Conservation (phyloP, 768 basidiomycete genomes). For the Pholiota conissans region DNA sequence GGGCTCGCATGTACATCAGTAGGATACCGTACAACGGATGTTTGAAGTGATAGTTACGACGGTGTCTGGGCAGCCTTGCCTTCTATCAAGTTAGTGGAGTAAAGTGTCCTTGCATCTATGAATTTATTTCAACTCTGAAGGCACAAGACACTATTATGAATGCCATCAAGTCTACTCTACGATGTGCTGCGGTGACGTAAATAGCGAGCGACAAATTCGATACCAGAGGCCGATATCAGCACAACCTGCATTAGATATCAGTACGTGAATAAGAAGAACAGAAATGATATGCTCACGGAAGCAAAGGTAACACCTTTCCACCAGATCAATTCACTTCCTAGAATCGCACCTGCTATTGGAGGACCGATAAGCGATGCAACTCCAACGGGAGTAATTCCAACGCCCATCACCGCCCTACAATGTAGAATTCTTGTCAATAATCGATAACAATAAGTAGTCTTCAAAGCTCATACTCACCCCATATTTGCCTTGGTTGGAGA, state of each 20-base stretch:
- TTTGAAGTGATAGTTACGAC: too few species aligned
- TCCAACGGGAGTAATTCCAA: conserved; percentile 5
- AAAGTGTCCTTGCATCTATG: too few species aligned
- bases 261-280: too few species aligned
- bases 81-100: too few species aligned
- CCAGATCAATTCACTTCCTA: conserved; percentile 10
- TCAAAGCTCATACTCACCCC: not conserved
- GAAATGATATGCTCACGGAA: too few species aligned
- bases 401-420: conserved; percentile 5
- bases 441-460: not conserved
- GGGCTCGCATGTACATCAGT: too few species aligned
- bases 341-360: conserved; percentile 7
- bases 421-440: not conserved
- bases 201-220: not conserved
- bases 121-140: too few species aligned
- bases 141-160: too few species aligned
- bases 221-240: not conserved
- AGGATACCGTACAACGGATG: too few species aligned
- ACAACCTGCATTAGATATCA: not conserved
- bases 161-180: too few species aligned
- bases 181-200: not conserved
- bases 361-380: conserved; percentile 9
- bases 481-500: not conserved
- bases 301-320: conserved; percentile 12
- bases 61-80: too few species aligned